Conservation (phyloP, 1,284 basidiomycete genomes). For the Erythrobasidium hasegawianum region DNA sequence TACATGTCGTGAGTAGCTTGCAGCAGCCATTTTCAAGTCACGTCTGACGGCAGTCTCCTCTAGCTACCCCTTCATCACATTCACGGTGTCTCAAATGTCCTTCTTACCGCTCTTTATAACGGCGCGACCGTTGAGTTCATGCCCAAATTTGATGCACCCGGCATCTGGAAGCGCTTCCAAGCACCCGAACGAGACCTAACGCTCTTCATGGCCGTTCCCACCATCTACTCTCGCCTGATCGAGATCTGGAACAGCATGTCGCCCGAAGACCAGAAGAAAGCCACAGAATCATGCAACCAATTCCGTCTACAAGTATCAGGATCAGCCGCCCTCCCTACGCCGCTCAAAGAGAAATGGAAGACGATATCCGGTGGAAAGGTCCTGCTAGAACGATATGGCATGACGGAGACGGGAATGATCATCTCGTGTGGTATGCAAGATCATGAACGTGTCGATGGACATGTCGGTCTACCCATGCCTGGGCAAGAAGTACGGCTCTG, state of each 20-base stretch:
- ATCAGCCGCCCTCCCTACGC: slow-evolving; percentile 47
- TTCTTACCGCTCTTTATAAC: slow-evolving; percentile 47
- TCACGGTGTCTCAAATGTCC: slow-evolving; percentile 48
- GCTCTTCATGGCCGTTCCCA: slow-evolving; percentile 42
- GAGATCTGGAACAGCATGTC: slow-evolving; percentile 34
- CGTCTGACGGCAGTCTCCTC: not conserved
- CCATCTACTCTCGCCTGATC: slow-evolving; percentile 41
- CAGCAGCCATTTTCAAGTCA: not conserved
- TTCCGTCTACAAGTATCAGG: slow-evolving; percentile 49
- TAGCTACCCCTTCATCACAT: slow-evolving; percentile 48
- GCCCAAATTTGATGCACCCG: slow-evolving; percentile 46
- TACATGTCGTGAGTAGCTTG: slow-evolving; percentile 39
- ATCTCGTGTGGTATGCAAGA: slow-evolving; percentile 47
- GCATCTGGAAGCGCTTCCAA: slow-evolving; percentile 40
- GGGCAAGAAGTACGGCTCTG: slow-evolving; percentile 47
- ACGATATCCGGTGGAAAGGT: slow-evolving; percentile 47
- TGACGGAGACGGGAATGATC: slow-evolving; percentile 50
- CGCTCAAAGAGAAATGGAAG: slow-evolving; percentile 47
- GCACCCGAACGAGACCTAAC: slow-evolving; percentile 34
- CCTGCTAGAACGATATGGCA: slow-evolving; percentile 49
- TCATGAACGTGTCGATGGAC: slow-evolving; percentile 45
- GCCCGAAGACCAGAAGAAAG: slow-evolving; percentile 37
- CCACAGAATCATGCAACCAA: slow-evolving; percentile 43
- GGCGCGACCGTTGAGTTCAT: slow-evolving; percentile 49
- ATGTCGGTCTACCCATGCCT: slow-evolving; percentile 47